Evolutionary conservation across 331 rosid species (phyloP).

Genomic region (Phaseolus coccineus): DNA sequence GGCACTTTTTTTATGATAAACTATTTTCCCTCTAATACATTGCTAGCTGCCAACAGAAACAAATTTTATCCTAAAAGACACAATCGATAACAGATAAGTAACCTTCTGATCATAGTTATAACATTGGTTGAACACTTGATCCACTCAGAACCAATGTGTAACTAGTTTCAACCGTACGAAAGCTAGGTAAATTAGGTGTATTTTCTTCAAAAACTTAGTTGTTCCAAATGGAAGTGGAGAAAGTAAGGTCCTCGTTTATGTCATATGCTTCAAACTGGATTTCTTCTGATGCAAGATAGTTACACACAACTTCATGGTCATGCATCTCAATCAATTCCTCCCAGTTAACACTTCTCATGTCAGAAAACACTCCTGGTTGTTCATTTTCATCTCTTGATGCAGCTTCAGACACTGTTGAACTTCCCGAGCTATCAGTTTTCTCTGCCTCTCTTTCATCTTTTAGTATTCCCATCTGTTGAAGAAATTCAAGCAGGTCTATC

Average conservation of each 20-base stretch:
- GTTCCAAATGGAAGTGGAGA: slow-evolving; percentile 80
- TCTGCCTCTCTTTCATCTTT: slow-evolving; percentile 59
- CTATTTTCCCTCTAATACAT: slow-evolving; percentile 38
- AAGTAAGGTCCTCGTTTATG: slow-evolving; percentile 58
- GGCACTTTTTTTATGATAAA: slow-evolving; percentile 17
- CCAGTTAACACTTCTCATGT: slow-evolving; percentile 67
- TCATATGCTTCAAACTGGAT: slow-evolving; percentile 62
- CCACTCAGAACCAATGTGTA: not conserved
- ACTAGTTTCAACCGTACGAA: slow-evolving; percentile 30
- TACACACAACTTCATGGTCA: slow-evolving; percentile 51
- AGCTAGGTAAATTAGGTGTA: slow-evolving; percentile 27
- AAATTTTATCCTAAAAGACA: slow-evolving; percentile 17
- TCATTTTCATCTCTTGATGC: slow-evolving; percentile 42
- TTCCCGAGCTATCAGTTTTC: slow-evolving; percentile 49
- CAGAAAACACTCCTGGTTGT: slow-evolving; percentile 64
- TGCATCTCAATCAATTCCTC: slow-evolving; percentile 76
- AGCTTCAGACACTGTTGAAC: slow-evolving; percentile 53
- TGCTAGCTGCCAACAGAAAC: slow-evolving; percentile 36
- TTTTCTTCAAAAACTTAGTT: slow-evolving; percentile 42
- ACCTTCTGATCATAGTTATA: slow-evolving; percentile 31
- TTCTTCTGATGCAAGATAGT: slow-evolving; percentile 52
- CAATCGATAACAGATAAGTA: slow-evolving; percentile 33
- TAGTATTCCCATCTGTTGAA: slow-evolving; percentile 83
- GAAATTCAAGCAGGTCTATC: slow-evolving; percentile 93
- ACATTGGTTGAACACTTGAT: slow-evolving; percentile 33